Conservation (phyloP, 768 basidiomycete species). For the Pulveroboletus ravenelii region DNA sequence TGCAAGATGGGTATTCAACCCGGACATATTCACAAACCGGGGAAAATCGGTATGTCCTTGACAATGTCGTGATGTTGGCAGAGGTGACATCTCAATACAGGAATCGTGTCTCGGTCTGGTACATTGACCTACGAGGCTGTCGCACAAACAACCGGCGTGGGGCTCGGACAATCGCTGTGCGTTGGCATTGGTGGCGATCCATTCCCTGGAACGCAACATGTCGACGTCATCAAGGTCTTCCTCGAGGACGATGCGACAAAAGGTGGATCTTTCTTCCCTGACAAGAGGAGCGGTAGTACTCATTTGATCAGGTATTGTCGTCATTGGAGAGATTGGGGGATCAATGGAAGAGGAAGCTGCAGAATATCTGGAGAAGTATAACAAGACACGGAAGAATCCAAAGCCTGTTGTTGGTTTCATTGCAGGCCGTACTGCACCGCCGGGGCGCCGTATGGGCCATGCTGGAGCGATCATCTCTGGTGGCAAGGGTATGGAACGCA, state of each 20-base stretch:
- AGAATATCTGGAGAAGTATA: slow-evolving; percentile 89
- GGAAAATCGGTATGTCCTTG: slow-evolving; percentile 74
- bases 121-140: slow-evolving; percentile 99
- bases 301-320: slow-evolving; percentile 69
- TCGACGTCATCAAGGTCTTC: slow-evolving; percentile 95
- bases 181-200: slow-evolving; percentile 98
- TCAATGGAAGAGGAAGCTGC: slow-evolving; percentile 99
- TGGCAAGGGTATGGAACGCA: slow-evolving; percentile 69
- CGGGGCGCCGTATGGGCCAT: slow-evolving; percentile 97
- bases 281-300: background rate
- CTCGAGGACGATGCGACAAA: slow-evolving; percentile 91
- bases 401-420: slow-evolving; percentile 99
- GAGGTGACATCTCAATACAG: slow-evolving; percentile 33
- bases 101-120: slow-evolving; percentile 92
- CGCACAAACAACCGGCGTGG: slow-evolving; percentile 92
- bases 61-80: background rate
- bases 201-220: slow-evolving; percentile 92
- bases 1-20: slow-evolving; percentile 99
- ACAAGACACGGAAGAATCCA: slow-evolving; percentile 78
- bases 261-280: slow-evolving; percentile 42
- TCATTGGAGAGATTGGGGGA: slow-evolving; percentile 99
- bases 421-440: slow-evolving; percentile 95
- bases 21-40: slow-evolving; percentile 94
- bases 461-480: slow-evolving; percentile 98
- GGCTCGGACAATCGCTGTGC: slow-evolving; percentile 93